Percentiles rank a stretch among this genome's conserved stretches.
Conservation (phyloP, 1,139 yeast species). For the Diutina sp. region DNA sequence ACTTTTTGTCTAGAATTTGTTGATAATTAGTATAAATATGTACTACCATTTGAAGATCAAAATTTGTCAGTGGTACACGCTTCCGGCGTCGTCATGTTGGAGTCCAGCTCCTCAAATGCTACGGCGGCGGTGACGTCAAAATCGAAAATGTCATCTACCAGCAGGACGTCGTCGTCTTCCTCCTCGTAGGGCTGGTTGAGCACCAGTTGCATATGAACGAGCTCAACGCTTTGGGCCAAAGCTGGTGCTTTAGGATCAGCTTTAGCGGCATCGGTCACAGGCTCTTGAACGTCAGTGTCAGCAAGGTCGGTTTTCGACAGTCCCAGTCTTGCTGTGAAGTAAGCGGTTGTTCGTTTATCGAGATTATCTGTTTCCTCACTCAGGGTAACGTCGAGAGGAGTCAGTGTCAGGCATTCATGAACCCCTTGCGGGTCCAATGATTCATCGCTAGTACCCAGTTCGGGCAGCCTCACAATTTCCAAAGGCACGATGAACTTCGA, state of each 20-base stretch:
- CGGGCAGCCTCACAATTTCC: not conserved
- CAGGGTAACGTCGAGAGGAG: not conserved
- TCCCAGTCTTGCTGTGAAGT: not conserved
- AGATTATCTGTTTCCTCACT: not conserved
- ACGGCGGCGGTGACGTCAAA: not conserved
- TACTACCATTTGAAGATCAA: not conserved
- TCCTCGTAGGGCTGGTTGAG: not conserved
- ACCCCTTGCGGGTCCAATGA: not conserved
- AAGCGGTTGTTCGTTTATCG: not conserved
- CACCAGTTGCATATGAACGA: not conserved
- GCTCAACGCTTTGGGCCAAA: not conserved
- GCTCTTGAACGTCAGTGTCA: not conserved
- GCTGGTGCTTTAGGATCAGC: not conserved
- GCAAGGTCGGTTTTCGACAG: not conserved
- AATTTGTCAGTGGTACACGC: not conserved
- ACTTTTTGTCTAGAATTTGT: no score
- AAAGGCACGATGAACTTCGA: not conserved
- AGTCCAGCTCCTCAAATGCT: constrained; percentile 2
- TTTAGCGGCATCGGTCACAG: not conserved
- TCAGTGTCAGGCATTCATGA: not conserved
- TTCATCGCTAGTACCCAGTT: not conserved
- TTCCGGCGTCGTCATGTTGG: constrained; percentile 1
- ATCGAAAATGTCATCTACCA: not conserved
- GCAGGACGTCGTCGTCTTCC: not conserved
- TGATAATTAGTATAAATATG: not conserved